A percentile compares a stretch with the other conserved stretches of the same genome.
These are phyloP conservation scores for Penicillium robsamsonii DNA, from an alignment of 495 filamentous ascomycete genomes.

Conservation along the genomic window DNA sequence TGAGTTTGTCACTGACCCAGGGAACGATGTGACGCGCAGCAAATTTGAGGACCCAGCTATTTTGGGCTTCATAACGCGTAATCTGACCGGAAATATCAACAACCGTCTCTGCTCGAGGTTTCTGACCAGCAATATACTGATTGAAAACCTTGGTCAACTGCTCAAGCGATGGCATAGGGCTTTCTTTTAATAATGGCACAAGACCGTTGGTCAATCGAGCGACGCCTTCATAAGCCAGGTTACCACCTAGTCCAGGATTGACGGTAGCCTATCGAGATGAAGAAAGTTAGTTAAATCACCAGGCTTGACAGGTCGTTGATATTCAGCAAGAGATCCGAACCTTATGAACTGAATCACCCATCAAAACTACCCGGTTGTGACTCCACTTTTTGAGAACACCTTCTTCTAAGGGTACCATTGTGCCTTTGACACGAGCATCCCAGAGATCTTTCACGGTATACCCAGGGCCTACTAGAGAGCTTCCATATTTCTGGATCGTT, in stretches of 20 bases:
- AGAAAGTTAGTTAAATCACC: neutral
- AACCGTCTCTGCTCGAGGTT: constrained; percentile 14
- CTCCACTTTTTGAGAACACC: constrained; percentile 21
- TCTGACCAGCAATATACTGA: constrained; percentile 8
- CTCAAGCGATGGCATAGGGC: constrained; percentile 8
- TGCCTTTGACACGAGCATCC: constrained; percentile 17
- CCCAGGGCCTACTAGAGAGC: constrained; percentile 12
- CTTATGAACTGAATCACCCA: constrained; percentile 27
- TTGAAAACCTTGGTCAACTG: constrained; percentile 15
- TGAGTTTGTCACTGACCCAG: constrained; percentile 13
- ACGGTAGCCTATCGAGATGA: constrained; percentile 6
- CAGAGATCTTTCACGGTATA: constrained; percentile 25
- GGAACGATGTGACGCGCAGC: constrained; percentile 12
- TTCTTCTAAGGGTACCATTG: constrained; percentile 23
- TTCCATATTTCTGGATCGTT: constrained; percentile 15
- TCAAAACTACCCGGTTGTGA: constrained; percentile 17
- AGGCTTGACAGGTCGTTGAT: too few species aligned
- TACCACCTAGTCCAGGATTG: constrained; percentile 20
- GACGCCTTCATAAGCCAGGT: constrained; percentile 20
- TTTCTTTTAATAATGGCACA: constrained; percentile 11
- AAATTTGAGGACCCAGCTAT: constrained; percentile 19
- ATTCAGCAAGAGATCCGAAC: neutral
- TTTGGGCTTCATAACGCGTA: constrained; percentile 18
- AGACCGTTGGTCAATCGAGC: constrained; percentile 17
- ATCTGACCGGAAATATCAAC: constrained; percentile 17